Percentiles rank a stretch among this genome's conserved stretches.
These are phyloP conservation scores for Pestalotiopsis sp. DNA, from an alignment of 2,329 filamentous ascomycete genomes.

Conservation along the genomic window DNA sequence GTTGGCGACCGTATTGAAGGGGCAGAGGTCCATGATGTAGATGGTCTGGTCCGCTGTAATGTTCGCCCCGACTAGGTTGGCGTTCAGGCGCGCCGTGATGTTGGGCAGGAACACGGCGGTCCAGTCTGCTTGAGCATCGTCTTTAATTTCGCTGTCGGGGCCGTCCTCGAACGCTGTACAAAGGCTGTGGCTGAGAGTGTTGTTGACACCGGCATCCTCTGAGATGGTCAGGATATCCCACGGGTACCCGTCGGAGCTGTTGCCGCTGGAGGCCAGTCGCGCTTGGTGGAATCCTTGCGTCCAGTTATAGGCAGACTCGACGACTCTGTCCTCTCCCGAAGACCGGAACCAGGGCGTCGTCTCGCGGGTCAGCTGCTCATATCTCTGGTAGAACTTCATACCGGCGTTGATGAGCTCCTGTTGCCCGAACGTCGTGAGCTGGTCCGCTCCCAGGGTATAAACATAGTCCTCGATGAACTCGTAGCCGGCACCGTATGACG, in stretches of 20 bases:
- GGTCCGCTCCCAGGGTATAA: constrained; percentile 71
- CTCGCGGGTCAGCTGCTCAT: constrained; percentile 60
- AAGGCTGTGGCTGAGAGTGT: constrained; percentile 75
- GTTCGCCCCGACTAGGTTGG: constrained; percentile 67
- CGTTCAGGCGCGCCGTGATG: constrained; percentile 71
- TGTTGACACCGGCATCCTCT: constrained; percentile 71
- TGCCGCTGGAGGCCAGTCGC: constrained; percentile 38
- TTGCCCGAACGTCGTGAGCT: constrained; percentile 70
- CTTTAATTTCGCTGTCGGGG: constrained; percentile 44
- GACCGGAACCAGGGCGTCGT: constrained; percentile 72
- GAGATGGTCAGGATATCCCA: constrained; percentile 67
- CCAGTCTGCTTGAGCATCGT: constrained; percentile 59
- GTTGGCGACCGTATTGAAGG: constrained; percentile 76
- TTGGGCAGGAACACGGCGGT: constrained; percentile 63
- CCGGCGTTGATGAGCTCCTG: constrained; percentile 76
- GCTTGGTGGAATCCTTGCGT: constrained; percentile 71
- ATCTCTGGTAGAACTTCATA: constrained; percentile 73
- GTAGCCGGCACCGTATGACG: constrained; percentile 63
- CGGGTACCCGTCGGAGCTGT: constrained; percentile 45
- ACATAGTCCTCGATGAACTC: constrained; percentile 72
- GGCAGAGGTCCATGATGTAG: constrained; percentile 84
- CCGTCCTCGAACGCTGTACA: constrained; percentile 74
- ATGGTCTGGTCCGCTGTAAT: constrained; percentile 65
- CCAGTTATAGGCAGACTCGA: constrained; percentile 76
- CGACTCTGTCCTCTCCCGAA: constrained; percentile 69